Conservation (phyloP, 495 filamentous ascomycete species). For the Bombardia bombarda region DNA sequence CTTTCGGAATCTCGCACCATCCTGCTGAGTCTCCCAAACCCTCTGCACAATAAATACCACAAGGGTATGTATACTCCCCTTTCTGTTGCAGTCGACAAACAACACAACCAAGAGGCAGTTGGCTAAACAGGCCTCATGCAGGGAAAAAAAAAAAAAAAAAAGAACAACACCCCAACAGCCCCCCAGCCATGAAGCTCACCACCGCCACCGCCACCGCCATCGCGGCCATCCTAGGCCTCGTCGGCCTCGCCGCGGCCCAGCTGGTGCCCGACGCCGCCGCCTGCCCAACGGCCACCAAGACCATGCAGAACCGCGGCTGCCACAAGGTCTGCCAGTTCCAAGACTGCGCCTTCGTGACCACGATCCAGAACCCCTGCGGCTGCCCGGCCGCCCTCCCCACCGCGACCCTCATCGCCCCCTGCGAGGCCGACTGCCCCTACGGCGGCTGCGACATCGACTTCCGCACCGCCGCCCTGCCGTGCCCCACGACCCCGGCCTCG, state of each 20-base stretch:
- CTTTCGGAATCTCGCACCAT: too few species aligned
- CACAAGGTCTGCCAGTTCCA: conserved; percentile 14
- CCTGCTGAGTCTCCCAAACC: not conserved
- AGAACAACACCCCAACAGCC: not conserved
- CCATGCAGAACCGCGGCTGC: conserved; percentile 18
- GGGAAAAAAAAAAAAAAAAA: too few species aligned
- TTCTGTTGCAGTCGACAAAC: too few species aligned
- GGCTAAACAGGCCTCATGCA: too few species aligned
- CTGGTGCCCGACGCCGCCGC: not conserved
- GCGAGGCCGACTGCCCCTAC: conserved; percentile 23
- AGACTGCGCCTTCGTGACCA: conserved; percentile 19
- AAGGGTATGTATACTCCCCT: not conserved
- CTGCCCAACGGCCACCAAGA: conserved; percentile 23
- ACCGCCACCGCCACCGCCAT: too few species aligned
- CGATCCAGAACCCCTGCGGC: conserved; percentile 20
- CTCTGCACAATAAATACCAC: not conserved
- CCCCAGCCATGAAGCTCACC: not conserved
- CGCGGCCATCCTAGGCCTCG: conserved; percentile 15
- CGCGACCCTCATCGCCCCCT: conserved; percentile 23
- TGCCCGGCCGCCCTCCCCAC: conserved; percentile 22
- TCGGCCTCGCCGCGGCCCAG: conserved; percentile 13
- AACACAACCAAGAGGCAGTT: not conserved
- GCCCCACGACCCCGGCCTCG: conserved; percentile 10
- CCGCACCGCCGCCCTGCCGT: conserved; percentile 12
- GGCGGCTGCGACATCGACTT: conserved; percentile 24